Conservation (phyloP, 2,329 filamentous ascomycete genomes). For the Didymella lethalis region DNA sequence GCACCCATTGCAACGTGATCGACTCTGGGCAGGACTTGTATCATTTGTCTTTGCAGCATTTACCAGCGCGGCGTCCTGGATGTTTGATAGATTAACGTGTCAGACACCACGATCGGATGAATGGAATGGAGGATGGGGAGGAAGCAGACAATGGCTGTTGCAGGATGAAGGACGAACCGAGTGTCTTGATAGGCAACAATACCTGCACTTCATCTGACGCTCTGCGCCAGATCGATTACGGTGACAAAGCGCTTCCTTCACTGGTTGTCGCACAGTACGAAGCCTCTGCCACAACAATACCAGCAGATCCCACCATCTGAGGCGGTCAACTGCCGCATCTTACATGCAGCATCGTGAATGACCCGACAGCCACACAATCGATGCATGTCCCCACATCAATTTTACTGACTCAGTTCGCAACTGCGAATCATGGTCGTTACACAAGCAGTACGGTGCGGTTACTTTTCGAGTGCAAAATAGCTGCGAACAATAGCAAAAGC, state of each 20-base stretch:
- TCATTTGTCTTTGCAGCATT: conserved; percentile 27
- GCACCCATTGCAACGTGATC: not conserved
- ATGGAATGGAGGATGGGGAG: not conserved
- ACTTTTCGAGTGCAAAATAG: conserved; percentile 15
- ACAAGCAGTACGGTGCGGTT: conserved; percentile 7
- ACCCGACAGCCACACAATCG: not conserved
- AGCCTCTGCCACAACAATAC: conserved; percentile 10
- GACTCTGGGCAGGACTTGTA: not conserved
- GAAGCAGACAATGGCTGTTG: conserved; percentile 5
- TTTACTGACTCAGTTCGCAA: not conserved
- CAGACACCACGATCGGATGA: conserved; percentile 10
- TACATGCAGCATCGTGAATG: conserved; percentile 4
- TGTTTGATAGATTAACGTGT: conserved; percentile 17
- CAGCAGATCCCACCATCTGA: conserved; percentile 12
- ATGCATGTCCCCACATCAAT: conserved; percentile 6
- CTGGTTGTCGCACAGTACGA: conserved; percentile 5
- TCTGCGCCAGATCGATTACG: conserved; percentile 4
- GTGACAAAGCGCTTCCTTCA: conserved; percentile 4
- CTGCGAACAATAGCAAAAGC: conserved; percentile 14
- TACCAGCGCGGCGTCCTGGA: conserved; percentile 25
- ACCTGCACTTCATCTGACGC: conserved; percentile 9
- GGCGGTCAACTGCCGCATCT: conserved; percentile 2
- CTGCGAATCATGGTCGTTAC: not conserved
- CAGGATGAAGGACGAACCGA: conserved; percentile 5
- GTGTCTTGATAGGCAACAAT: conserved; percentile 4